These are phyloP conservation scores for Haplographium delicatum DNA, from an alignment of 495 filamentous ascomycete genomes.

Conservation along the genomic window DNA sequence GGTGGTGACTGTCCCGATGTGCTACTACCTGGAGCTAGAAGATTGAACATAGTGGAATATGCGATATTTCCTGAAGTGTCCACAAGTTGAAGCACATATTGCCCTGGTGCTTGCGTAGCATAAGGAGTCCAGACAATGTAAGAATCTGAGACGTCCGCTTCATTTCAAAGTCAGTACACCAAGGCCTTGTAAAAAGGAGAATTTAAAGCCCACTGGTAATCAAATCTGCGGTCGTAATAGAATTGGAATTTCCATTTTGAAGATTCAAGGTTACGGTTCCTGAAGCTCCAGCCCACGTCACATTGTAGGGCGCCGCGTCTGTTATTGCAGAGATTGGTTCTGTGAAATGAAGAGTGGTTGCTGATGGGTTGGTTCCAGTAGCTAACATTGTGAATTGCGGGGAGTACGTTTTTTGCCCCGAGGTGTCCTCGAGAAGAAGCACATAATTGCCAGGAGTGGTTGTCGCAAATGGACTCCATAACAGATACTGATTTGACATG, in stretches of 20 bases:
- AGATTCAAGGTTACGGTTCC: not conserved
- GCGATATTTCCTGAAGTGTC: constrained; percentile 1
- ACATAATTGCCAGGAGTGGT: not conserved
- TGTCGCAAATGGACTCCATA: not conserved
- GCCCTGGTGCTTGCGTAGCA: not conserved
- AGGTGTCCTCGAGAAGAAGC: not conserved
- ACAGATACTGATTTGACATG: not conserved
- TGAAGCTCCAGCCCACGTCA: not conserved
- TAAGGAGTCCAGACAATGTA: constrained; percentile 2
- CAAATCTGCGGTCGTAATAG: not conserved
- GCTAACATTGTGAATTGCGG: not conserved
- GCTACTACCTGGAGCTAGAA: too few species aligned
- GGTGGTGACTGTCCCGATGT: too few species aligned
- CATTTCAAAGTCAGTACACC: not conserved
- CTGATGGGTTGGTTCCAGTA: not conserved
- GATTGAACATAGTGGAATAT: not conserved
- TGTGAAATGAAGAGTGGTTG: not conserved
- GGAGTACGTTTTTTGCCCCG: not conserved
- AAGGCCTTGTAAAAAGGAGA: not conserved
- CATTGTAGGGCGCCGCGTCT: not conserved
- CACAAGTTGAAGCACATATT: not conserved
- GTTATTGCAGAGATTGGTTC: not conserved
- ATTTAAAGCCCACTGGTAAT: not conserved
- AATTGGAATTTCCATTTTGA: not conserved
- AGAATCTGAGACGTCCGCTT: not conserved